Evolutionary conservation across 805 yeast species (phyloP).

Genomic region (Lipomyces sp.): DNA sequence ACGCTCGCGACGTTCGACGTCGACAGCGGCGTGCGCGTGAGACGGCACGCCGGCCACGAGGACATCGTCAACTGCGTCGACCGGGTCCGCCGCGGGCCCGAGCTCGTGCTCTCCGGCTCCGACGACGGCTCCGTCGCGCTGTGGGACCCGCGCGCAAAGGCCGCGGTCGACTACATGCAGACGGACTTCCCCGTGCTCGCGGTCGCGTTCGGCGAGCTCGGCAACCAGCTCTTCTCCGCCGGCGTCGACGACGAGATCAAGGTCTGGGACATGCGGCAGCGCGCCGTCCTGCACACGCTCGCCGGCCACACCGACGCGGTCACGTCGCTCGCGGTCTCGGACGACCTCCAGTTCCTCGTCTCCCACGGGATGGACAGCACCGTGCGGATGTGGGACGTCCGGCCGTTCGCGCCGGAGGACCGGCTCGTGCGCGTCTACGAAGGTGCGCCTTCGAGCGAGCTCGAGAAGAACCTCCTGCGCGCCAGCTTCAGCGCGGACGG

Average conservation of each 20-base stretch:
- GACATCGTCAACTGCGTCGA: constrained; percentile 56
- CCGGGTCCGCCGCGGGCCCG: constrained; percentile 36
- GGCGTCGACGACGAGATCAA: constrained; percentile 67
- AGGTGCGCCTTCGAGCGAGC: constrained; percentile 50
- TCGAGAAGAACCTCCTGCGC: constrained; percentile 52
- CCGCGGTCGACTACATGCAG: constrained; percentile 40
- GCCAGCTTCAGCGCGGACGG: constrained; percentile 45
- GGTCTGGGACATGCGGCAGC: constrained; percentile 55
- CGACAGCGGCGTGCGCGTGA: constrained; percentile 51
- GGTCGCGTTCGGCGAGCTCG: constrained; percentile 44
- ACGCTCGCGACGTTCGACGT: constrained; percentile 63
- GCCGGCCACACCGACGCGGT: constrained; percentile 48
- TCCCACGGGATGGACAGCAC: constrained; percentile 58
- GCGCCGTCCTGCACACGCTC: constrained; percentile 46
- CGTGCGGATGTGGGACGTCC: constrained; percentile 56
- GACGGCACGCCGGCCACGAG: constrained; percentile 54
- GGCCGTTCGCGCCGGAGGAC: constrained; percentile 39
- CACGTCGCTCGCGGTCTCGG: constrained; percentile 52
- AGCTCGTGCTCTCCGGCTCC: constrained; percentile 50
- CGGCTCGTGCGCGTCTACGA: constrained; percentile 44
- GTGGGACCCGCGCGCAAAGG: constrained; percentile 66
- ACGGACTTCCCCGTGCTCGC: constrained; percentile 61
- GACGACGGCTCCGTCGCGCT: constrained; percentile 61
- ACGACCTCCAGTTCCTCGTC: constrained; percentile 47
- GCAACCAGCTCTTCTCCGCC: constrained; percentile 49